phyloP scores from a whole-genome alignment of 2,329 filamentous ascomycete genomes.

The Ophiostoma quercus region DNA sequence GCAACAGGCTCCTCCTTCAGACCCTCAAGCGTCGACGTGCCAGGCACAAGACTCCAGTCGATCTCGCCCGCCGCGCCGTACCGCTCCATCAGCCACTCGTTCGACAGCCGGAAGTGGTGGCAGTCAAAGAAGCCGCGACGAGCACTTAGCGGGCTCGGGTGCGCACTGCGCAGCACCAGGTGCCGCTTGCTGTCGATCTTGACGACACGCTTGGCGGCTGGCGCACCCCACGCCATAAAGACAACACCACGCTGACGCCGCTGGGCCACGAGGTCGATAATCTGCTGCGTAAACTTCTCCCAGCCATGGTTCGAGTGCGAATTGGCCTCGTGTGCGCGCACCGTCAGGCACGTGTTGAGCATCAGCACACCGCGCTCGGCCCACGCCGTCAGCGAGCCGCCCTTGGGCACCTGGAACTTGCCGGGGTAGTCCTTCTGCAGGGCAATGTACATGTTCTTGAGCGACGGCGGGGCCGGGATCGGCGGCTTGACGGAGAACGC shows the following conservation, averaged over 20 bases:
- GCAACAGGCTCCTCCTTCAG: conserved; percentile 14
- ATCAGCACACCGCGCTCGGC: conserved; percentile 87
- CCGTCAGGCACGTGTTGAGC: conserved; percentile 91
- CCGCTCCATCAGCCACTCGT: conserved; percentile 72
- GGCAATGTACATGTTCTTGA: conserved; percentile 88
- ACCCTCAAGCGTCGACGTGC: conserved; percentile 29
- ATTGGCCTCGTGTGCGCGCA: conserved; percentile 82
- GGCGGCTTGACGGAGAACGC: conserved; percentile 92
- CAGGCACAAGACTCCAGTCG: conserved; percentile 66
- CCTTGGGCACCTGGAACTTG: conserved; percentile 66
- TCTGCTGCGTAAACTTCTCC: conserved; percentile 87
- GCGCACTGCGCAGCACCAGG: conserved; percentile 77
- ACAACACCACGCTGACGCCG: conserved; percentile 77
- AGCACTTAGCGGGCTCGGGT: conserved; percentile 91
- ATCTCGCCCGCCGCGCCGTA: conserved; percentile 79
- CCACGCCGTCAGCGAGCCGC: conserved; percentile 86
- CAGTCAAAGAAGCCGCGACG: conserved; percentile 76
- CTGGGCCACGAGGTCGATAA: conserved; percentile 80
- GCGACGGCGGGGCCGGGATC: conserved; percentile 78
- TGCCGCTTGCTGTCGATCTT: conserved; percentile 70
- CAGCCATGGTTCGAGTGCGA: conserved; percentile 82
- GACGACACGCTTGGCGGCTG: conserved; percentile 72
- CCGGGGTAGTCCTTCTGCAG: conserved; percentile 82
- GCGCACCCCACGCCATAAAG: conserved; percentile 88
- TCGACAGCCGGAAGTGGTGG: conserved; percentile 73